Percentiles rank a stretch among this genome's conserved stretches.
Conservation (phyloP, 2,329 filamentous ascomycete genomes). For the Coniochaeta pulveracea region DNA sequence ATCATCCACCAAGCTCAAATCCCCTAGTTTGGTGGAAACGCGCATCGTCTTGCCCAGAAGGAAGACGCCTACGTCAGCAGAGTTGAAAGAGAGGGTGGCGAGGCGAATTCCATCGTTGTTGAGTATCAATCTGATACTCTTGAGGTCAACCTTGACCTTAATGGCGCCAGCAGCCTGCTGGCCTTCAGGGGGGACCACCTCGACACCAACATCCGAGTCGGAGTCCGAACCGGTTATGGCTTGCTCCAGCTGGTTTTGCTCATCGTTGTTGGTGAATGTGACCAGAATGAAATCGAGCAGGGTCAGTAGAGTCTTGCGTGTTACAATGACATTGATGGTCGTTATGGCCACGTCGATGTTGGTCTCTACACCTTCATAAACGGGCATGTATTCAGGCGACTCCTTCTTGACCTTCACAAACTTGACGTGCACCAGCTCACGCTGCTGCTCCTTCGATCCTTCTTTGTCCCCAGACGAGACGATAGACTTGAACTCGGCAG, state of each 20-base stretch:
- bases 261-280: slow-evolving; percentile 63
- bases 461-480: slow-evolving; percentile 70
- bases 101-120: slow-evolving; percentile 97
- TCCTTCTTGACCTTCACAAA: slow-evolving; percentile 81
- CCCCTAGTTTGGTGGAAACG: slow-evolving; percentile 75
- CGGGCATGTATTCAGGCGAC: slow-evolving; percentile 85
- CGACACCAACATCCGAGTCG: slow-evolving; percentile 24
- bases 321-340: slow-evolving; percentile 93
- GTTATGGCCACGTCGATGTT: slow-evolving; percentile 87
- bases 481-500: slow-evolving; percentile 91
- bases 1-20: slow-evolving; percentile 83
- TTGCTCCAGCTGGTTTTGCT: slow-evolving; percentile 20
- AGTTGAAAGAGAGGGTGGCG: slow-evolving; percentile 84
- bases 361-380: slow-evolving; percentile 87
- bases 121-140: slow-evolving; percentile 85
- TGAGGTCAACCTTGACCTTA: slow-evolving; percentile 84
- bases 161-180: slow-evolving; percentile 59
- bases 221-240: slow-evolving; percentile 27
- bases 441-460: slow-evolving; percentile 60
- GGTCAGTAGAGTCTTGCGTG: slow-evolving; percentile 81
- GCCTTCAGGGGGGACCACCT: slow-evolving; percentile 24
- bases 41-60: slow-evolving; percentile 78
- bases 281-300: slow-evolving; percentile 87
- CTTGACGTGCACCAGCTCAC: slow-evolving; percentile 79
- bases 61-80: slow-evolving; percentile 85